Percentiles rank a stretch among this genome's conserved stretches.
Conservation (phyloP, 495 filamentous ascomycete species). For the Podospora tetraspora region DNA sequence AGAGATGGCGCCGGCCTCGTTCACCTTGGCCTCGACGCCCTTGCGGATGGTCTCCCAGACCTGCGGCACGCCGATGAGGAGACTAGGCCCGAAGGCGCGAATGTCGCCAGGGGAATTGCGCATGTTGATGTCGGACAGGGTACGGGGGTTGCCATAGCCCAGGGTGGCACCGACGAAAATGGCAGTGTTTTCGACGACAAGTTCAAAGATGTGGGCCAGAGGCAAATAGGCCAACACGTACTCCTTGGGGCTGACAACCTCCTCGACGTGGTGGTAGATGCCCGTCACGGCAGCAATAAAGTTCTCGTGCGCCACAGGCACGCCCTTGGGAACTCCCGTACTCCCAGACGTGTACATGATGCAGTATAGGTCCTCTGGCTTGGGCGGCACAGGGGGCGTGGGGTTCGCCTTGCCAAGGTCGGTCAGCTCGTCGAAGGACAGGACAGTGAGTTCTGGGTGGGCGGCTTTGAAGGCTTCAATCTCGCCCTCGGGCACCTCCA, state of each 20-base stretch:
- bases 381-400: conserved; percentile 58
- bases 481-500: conserved; percentile 36
- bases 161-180: conserved; percentile 71
- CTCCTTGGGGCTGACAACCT: conserved; percentile 51
- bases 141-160: conserved; percentile 80
- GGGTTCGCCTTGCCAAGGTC: conserved; percentile 61
- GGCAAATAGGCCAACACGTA: conserved; percentile 77
- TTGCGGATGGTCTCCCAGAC: conserved; percentile 73
- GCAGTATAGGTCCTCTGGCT: conserved; percentile 66
- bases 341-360: conserved; percentile 97
- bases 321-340: conserved; percentile 85
- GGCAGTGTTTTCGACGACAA: conserved; percentile 68
- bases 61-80: conserved; percentile 82
- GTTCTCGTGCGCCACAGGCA: conserved; percentile 69
- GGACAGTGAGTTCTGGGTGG: conserved; percentile 36
- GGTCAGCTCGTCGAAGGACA: conserved; percentile 42
- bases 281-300: conserved; percentile 61
- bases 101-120: conserved; percentile 57
- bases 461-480: conserved; percentile 39
- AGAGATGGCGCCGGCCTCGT: conserved; percentile 30
- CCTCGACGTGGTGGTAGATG: conserved; percentile 36
- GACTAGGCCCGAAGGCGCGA: conserved; percentile 71
- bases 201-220: conserved; percentile 84
- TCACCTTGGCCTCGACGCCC: conserved; percentile 65
- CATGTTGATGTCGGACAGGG: conserved; percentile 61